Base-by-base conservation (phyloP, 2,329 filamentous ascomycete genomes). In the Chaetomium olivaceum region DNA sequence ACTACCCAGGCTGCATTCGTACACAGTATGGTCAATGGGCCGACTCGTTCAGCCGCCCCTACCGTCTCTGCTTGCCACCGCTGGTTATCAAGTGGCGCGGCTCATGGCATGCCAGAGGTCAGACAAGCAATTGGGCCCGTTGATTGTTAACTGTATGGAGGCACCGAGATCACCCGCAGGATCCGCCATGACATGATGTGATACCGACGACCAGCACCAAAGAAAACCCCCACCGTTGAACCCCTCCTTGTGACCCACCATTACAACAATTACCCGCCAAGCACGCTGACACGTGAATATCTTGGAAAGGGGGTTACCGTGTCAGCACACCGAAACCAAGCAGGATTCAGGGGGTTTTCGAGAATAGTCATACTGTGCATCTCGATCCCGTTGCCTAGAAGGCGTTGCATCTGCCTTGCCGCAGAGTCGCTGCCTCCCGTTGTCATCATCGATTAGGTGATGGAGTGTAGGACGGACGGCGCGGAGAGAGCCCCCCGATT, bases 111-210 rank as follows among this genome's bases (percentile, higher is more conserved):
- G 6, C 27, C 6, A 6, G 4, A 1, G 23, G 11, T 4, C 23
- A 27, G 9, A 52, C 33, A 36, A 12, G n/a, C 33, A 36, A 36
- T 36, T 36, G 33, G 33, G 33, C 11, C 33, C 1, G 33, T 36
- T 12, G 33, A 36, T 36, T 36, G 31, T 33, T 36, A 9, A 12
- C 33, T 36, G 9, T 16, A 52, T 25, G 50, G 19, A 25, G 11
- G 5, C 23, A 23, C 50, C 16, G 21, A 52, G 25, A 31, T 29
- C 54, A 57, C 16, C 54, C 54, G 33, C 54, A 23, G 29, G 29
- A n/a, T 56, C 54, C 52, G 52, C 52, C 29, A 56, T 36, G 54
- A 57, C 54, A 57, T 25, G 11, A 57, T 25, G 31, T 23, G 54
- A 36, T 23, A 33, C 51, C 23, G 19, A 16, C 4, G 5, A 29